A percentile compares a stretch with the other conserved stretches of the same genome.
phyloP scores from a whole-genome alignment of 2,329 filamentous ascomycete genomes.

The Claviceps sp. region DNA sequence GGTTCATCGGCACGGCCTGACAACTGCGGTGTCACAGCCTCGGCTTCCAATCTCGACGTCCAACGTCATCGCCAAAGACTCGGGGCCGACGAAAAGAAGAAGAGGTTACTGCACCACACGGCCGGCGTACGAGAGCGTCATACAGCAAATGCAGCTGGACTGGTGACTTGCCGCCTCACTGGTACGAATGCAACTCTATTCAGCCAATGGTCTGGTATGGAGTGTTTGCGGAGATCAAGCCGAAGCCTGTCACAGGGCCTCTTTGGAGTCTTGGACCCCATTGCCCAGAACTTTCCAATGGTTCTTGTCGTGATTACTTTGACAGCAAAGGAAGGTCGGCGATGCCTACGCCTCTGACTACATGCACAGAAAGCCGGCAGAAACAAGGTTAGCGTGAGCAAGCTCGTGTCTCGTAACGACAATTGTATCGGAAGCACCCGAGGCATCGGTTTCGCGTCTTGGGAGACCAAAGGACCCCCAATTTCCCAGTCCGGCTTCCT shows the following conservation, averaged over 20 bases:
- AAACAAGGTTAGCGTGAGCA: not conserved
- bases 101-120: not conserved
- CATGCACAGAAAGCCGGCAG: not conserved
- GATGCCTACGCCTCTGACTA: not conserved
- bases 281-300: not conserved
- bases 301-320: not conserved
- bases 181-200: conserved; percentile 10
- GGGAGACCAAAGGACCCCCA: not conserved
- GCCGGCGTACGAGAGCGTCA: conserved; percentile 5
- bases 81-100: not conserved
- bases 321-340: not conserved
- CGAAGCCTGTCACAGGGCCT: not conserved
- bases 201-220: conserved; percentile 8
- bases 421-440: not conserved
- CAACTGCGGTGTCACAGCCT: not conserved
- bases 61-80: not conserved
- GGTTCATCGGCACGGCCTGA: not conserved
- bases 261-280: not conserved
- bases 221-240: not conserved
- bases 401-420: not conserved
- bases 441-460: no score
- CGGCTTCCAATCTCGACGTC: not conserved
- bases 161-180: conserved; percentile 7
- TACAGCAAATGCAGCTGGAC: not conserved
- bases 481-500: not conserved